These are phyloP conservation scores for Choiromyces venosus DNA, from an alignment of 495 filamentous ascomycete genomes.

Conservation along the genomic window DNA sequence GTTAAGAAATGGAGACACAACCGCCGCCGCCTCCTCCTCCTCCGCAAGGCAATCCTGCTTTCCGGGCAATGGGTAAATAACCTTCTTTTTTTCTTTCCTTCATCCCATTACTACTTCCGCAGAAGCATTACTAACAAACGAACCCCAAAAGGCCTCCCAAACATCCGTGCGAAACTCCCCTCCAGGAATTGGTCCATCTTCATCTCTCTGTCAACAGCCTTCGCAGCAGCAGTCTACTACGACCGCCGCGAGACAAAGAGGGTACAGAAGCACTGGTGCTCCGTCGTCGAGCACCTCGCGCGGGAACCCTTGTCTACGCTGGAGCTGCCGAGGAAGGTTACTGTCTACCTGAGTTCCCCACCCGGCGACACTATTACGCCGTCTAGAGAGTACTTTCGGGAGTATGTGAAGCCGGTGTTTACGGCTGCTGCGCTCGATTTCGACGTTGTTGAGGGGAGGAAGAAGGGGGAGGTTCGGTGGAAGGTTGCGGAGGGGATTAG, in stretches of 20 bases:
- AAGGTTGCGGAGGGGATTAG: constrained; percentile 77
- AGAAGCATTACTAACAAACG: constrained; percentile 11
- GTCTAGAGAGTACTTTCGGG: constrained; percentile 86
- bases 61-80: constrained; percentile 28
- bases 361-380: constrained; percentile 62
- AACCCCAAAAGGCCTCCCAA: constrained; percentile 59
- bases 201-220: constrained; percentile 67
- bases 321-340: constrained; percentile 74
- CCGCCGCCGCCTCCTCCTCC: constrained; percentile 14
- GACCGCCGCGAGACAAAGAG: constrained; percentile 83
- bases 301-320: constrained; percentile 64
- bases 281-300: constrained; percentile 78
- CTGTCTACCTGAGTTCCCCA: constrained; percentile 76
- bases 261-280: constrained; percentile 77
- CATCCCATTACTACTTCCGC: neutral
- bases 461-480: constrained; percentile 79
- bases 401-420: constrained; percentile 90
- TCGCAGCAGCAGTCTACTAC: constrained; percentile 73
- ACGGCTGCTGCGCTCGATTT: constrained; percentile 88
- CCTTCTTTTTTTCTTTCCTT: neutral
- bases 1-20: constrained; percentile 1
- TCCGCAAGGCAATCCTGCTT: constrained; percentile 30
- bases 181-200: constrained; percentile 99
- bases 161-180: constrained; percentile 73
- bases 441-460: constrained; percentile 84